Percentiles rank a stretch among this genome's conserved stretches.
Conservation (phyloP, 2,329 filamentous ascomycete genomes). For the Fusarium concolor region DNA sequence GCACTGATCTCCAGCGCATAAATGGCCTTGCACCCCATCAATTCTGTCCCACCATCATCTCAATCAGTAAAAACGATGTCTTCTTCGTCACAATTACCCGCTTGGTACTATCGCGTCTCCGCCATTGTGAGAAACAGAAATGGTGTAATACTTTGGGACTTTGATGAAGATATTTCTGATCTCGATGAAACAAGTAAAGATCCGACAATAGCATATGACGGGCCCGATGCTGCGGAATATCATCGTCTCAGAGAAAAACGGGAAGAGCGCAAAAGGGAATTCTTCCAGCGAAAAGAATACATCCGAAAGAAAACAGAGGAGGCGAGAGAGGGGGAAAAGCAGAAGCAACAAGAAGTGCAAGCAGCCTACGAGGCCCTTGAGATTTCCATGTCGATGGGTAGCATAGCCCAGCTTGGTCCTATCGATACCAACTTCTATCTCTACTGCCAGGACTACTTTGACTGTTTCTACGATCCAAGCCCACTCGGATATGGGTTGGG, state of each 20-base stretch:
- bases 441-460: slow-evolving; percentile 7
- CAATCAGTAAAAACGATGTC: neutral
- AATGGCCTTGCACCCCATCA: neutral
- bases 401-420: neutral
- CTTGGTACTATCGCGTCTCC: neutral
- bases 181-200: neutral
- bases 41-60: too few relatives aligned
- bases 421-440: slow-evolving; percentile 16
- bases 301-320: neutral
- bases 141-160: neutral
- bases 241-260: neutral
- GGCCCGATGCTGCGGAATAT: neutral
- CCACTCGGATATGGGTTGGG: neutral
- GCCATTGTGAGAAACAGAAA: neutral
- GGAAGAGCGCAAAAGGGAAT: neutral
- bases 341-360: neutral
- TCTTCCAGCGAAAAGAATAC: neutral
- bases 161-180: slow-evolving; percentile 10
- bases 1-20: neutral
- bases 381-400: neutral
- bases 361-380: neutral
- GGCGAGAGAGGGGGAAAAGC: neutral
- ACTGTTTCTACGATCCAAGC: neutral
- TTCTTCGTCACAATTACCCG: neutral
- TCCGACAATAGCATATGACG: neutral